Percentiles rank a stretch among this genome's conserved stretches.
Conservation (phyloP, 208 protist species). For the Crithidia expoeki region DNA sequence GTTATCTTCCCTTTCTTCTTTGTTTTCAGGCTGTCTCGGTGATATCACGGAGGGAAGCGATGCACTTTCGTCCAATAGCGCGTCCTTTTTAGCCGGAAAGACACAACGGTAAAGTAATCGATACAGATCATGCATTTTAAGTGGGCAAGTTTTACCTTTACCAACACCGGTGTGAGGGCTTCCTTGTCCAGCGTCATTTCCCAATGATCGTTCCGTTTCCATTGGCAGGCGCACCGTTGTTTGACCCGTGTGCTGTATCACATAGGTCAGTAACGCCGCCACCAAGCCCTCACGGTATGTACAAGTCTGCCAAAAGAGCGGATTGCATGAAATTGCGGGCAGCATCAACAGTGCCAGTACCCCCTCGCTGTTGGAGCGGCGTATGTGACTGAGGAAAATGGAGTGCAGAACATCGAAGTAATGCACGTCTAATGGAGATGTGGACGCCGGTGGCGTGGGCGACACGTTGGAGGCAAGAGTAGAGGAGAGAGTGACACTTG, state of each 20-base stretch:
- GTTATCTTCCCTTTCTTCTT: neutral
- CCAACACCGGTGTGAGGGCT: neutral
- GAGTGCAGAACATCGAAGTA: conserved; percentile 68
- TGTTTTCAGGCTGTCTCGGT: neutral
- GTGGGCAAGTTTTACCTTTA: neutral
- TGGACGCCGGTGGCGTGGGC: neutral
- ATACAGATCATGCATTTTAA: conserved; percentile 34
- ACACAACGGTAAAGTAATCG: conserved; percentile 29
- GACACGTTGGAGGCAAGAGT: neutral
- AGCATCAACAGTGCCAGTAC: conserved; percentile 53
- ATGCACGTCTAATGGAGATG: conserved; percentile 16
- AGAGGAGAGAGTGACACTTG: neutral
- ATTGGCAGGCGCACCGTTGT: neutral
- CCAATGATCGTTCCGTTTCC: neutral
- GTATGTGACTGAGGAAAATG: conserved; percentile 62
- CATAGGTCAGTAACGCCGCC: conserved; percentile 45
- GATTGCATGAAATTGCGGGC: conserved; percentile 37
- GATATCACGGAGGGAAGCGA: neutral
- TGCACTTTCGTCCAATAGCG: neutral
- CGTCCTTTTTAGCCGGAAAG: neutral
- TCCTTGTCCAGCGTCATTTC: neutral
- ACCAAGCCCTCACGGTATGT: conserved; percentile 68
- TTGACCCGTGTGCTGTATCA: conserved; percentile 30
- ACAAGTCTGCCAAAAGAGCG: conserved; percentile 78
- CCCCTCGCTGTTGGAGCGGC: conserved; percentile 40